Evolutionary conservation across 805 yeast species (phyloP).

Genomic region (Cyberlindnera mrakii): DNA sequence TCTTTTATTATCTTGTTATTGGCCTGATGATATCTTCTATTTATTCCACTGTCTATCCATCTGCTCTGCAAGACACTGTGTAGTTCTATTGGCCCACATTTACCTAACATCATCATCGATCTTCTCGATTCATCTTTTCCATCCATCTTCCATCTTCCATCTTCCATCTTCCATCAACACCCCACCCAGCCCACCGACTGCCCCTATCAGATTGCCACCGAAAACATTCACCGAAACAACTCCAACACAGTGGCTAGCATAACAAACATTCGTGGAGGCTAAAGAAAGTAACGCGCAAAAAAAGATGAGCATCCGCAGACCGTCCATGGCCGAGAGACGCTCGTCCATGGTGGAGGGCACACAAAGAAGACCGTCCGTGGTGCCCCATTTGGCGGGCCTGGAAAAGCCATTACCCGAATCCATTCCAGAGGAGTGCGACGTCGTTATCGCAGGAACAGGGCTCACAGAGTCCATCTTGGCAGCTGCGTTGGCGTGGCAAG

Average conservation of each 20-base stretch:
- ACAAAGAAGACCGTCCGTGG: conserved; percentile 27
- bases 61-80: too few relatives aligned
- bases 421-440: conserved; percentile 75
- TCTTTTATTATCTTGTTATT: too few relatives aligned
- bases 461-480: conserved; percentile 82
- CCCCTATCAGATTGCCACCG: background rate
- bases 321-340: conserved; percentile 64
- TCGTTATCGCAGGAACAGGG: conserved; percentile 89
- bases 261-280: too few relatives aligned
- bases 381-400: conserved; percentile 72
- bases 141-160: too few relatives aligned
- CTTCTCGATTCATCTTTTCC: too few relatives aligned
- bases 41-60: too few relatives aligned
- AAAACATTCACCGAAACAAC: too few relatives aligned
- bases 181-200: background rate
- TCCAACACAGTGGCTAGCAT: too few relatives aligned
- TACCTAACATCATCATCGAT: background rate
- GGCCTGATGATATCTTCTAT: too few relatives aligned
- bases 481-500: conserved; percentile 96
- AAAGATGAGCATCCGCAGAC: conserved; percentile 40
- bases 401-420: conserved; percentile 62
- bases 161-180: too few relatives aligned
- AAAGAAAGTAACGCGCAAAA: background rate
- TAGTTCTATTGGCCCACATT: background rate
- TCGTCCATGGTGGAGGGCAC: conserved; percentile 35